Evolutionary conservation across 352 stramenopile species (phyloP), one percentile per base, ranked within the genome.

Genomic region (Pythium phragmitis): DNA sequence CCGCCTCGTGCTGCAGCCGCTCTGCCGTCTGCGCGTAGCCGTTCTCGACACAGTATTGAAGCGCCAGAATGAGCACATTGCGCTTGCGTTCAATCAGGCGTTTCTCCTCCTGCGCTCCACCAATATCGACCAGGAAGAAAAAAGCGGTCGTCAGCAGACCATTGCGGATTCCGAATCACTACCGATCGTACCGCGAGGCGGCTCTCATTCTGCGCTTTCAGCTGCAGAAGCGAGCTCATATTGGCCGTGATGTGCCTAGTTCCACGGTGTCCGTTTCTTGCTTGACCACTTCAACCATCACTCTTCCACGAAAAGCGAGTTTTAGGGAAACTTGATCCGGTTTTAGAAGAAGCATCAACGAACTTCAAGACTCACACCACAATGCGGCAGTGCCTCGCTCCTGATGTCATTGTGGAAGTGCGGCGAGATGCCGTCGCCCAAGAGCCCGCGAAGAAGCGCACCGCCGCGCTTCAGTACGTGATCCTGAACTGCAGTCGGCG

Each of bases 11-110:
- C 47, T 96, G 88, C 8, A 97, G 74, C 51, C 82, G 82, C 67
- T 97, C 89, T 0, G 89, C 88, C 3, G 89, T 91, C 42, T 90
- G 72, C 2, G 94, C 57, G 60, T 96, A 97, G 4, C 89, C 89
- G 34, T 90, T 88, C 67, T 96, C 89, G 17, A 81, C 68, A 55
- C 89, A 94, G 52, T 96, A 91, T 55, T 96, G 85, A 51, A 93
- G 58, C 60, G 93, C 85, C 51, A 97, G 74, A 49, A 96, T 78
- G 48, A 97, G 73, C 33, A 97, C 76, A 61, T 92, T 96, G 42
- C 89, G 77, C 41, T 90, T 88, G 9, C 89, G 75, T 45, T 97
- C 89, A 48, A 96, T 90, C 55, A 89, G 46, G 2, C 80, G 73
- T 74, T 97, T 97, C 68, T 97, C 89, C 61, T 92, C 85, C 85